A percentile compares a stretch with the other conserved stretches of the same genome.
phyloP scores from a whole-genome alignment of 1,139 yeast species.

The Kodamaea sp. region DNA sequence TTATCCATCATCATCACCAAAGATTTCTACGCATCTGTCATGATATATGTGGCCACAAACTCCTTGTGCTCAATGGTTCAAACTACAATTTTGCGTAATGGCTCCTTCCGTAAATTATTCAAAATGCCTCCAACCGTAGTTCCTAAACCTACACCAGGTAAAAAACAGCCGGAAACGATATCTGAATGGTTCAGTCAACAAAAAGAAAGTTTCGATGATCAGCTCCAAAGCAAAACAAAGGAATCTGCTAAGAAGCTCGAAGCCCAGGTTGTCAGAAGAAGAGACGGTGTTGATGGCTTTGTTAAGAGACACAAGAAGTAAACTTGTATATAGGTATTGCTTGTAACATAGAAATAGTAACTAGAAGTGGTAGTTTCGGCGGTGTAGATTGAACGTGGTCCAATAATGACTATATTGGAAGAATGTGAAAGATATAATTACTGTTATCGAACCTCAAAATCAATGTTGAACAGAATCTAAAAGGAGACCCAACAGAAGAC shows the following conservation, averaged over 20 bases:
- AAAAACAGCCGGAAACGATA: conserved; percentile 32
- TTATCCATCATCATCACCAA: conserved; percentile 84
- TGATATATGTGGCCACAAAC: conserved; percentile 81
- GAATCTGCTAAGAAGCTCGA: conserved; percentile 40
- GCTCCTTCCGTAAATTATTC: conserved; percentile 54
- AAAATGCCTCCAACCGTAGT: conserved; percentile 69
- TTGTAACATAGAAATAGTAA: conserved; percentile 6
- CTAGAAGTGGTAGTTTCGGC: background rate
- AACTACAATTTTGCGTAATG: conserved; percentile 61
- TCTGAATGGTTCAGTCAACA: conserved; percentile 43
- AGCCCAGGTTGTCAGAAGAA: conserved; percentile 41
- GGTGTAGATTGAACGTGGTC: no score
- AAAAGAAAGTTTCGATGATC: conserved; percentile 33
- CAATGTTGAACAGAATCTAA: no score
- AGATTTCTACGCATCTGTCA: conserved; percentile 81
- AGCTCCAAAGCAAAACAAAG: conserved; percentile 35
- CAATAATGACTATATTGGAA: no score
- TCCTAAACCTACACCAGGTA: conserved; percentile 36
- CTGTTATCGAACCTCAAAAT: no score
- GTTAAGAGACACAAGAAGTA: conserved; percentile 40
- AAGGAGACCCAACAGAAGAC: no score
- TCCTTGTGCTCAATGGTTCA: conserved; percentile 75
- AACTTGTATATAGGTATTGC: conserved; percentile 8
- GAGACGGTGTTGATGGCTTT: conserved; percentile 34
- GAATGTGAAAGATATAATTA: no score